These are phyloP conservation scores for Rhizopogon parksii DNA, from an alignment of 1,284 basidiomycete genomes.

Conservation along the genomic window DNA sequence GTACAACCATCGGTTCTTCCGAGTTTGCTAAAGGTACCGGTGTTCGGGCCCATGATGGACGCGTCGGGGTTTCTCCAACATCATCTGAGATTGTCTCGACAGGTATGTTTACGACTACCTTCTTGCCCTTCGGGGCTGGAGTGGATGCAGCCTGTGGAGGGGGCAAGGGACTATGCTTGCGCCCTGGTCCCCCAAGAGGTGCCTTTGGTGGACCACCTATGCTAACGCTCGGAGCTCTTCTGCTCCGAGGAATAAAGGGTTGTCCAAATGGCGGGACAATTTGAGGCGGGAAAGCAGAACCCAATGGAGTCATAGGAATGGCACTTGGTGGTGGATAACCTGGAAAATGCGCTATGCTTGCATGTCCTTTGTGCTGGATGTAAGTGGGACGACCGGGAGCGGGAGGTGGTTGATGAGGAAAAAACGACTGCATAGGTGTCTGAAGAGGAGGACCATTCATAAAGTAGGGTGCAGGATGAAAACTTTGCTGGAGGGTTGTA, in stretches of 20 bases:
- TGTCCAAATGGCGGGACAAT: slow-evolving; percentile 40
- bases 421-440: slow-evolving; percentile 65
- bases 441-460: slow-evolving; percentile 43
- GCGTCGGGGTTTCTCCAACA: slow-evolving; percentile 37
- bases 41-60: slow-evolving; percentile 55
- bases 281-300: slow-evolving; percentile 50
- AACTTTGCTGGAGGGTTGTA: slow-evolving; percentile 50
- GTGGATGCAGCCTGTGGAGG: slow-evolving; percentile 26
- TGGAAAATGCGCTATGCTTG: slow-evolving; percentile 52
- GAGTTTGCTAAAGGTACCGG: slow-evolving; percentile 43
- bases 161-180: slow-evolving; percentile 65
- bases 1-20: slow-evolving; percentile 31
- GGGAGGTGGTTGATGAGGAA: slow-evolving; percentile 41
- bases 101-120: slow-evolving; percentile 63
- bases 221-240: slow-evolving; percentile 59
- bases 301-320: slow-evolving; percentile 57
- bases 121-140: slow-evolving; percentile 49
- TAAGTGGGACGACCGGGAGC: slow-evolving; percentile 46
- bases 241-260: slow-evolving; percentile 48
- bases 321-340: slow-evolving; percentile 50
- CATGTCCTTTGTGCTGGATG: slow-evolving; percentile 42
- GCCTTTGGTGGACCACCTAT: slow-evolving; percentile 77
- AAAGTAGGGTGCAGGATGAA: slow-evolving; percentile 51
- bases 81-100: slow-evolving; percentile 48
- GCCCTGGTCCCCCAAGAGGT: slow-evolving; percentile 65